These are phyloP conservation scores for Suhomyces prunicola DNA, from an alignment of 805 yeast species.

Conservation along the genomic window DNA sequence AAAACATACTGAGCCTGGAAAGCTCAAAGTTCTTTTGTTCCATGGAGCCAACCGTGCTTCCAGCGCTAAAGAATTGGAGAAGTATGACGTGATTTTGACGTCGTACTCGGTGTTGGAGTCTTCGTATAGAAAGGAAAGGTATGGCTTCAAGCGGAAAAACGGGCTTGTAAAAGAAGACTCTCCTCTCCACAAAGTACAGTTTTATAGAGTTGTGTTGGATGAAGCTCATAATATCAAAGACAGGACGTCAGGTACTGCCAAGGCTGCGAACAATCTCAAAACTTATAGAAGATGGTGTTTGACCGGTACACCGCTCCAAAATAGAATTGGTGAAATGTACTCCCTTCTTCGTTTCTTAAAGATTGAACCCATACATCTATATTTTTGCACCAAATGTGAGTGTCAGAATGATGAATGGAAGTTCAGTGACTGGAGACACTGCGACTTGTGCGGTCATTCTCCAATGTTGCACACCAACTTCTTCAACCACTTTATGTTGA, in stretches of 20 bases:
- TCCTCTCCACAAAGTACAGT: constrained; percentile 67
- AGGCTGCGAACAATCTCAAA: constrained; percentile 75
- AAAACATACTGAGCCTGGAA: constrained; percentile 67
- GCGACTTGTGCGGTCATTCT: constrained; percentile 84
- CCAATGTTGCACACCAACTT: constrained; percentile 95
- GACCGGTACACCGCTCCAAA: constrained; percentile 95
- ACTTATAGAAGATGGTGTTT: constrained; percentile 85
- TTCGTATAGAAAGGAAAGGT: constrained; percentile 73
- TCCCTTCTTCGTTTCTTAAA: constrained; percentile 83
- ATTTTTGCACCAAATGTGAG: constrained; percentile 90
- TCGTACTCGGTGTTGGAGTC: constrained; percentile 92
- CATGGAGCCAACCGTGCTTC: constrained; percentile 83
- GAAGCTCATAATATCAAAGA: constrained; percentile 98
- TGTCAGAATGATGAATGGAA: constrained; percentile 83
- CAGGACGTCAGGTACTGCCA: constrained; percentile 87
- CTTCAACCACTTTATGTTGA: constrained; percentile 93
- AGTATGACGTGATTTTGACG: constrained; percentile 80
- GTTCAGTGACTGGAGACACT: constrained; percentile 76
- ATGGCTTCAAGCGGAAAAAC: constrained; percentile 76
- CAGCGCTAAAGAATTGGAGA: constrained; percentile 51
- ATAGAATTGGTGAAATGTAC: constrained; percentile 94
- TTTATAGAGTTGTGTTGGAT: constrained; percentile 85
- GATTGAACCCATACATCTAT: constrained; percentile 80
- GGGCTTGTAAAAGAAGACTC: constrained; percentile 73
- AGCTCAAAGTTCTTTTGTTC: constrained; percentile 63